Percentiles rank a stretch among this genome's conserved stretches.
These are phyloP conservation scores for Cenococcum geophilum DNA, from an alignment of 495 filamentous ascomycete species.

Conservation along the genomic window DNA sequence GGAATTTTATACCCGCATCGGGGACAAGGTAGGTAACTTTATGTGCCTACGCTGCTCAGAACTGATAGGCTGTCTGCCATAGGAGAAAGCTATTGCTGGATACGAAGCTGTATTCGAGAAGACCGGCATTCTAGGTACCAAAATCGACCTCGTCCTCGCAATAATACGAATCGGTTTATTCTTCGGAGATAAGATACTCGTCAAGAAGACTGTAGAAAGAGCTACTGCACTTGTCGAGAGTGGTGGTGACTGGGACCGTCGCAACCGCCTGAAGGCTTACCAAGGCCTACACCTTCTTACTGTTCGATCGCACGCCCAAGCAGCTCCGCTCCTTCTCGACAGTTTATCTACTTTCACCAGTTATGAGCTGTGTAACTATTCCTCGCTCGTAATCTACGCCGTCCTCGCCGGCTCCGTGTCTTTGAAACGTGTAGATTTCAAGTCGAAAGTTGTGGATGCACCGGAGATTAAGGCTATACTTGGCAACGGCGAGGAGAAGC, in stretches of 20 bases:
- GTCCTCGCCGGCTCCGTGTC: constrained; percentile 91
- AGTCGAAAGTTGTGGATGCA: constrained; percentile 95
- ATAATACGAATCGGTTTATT: constrained; percentile 94
- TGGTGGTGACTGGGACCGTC: constrained; percentile 95
- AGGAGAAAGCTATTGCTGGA: constrained; percentile 89
- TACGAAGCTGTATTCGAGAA: constrained; percentile 93
- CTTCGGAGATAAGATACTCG: constrained; percentile 82
- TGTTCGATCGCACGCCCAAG: constrained; percentile 77
- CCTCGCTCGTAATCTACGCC: constrained; percentile 86
- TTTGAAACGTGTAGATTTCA: constrained; percentile 95
- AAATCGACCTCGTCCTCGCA: constrained; percentile 92
- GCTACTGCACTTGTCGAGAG: constrained; percentile 85
- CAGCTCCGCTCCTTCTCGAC: constrained; percentile 90
- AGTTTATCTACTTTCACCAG: constrained; percentile 97
- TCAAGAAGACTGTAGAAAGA: constrained; percentile 88
- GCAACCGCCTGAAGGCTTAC: constrained; percentile 97
- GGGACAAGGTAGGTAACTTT: constrained; percentile 72
- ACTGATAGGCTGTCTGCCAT: constrained; percentile 6
- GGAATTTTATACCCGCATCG: constrained; percentile 88
- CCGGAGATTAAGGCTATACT: constrained; percentile 96
- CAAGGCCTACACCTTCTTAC: constrained; percentile 91
- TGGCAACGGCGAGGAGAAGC: constrained; percentile 78
- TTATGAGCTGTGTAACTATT: constrained; percentile 95
- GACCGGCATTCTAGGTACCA: constrained; percentile 86
- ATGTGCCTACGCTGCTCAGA: not conserved